Evolutionary conservation across 2,329 filamentous ascomycete genomes (phyloP).

Genomic region (Sporothrix euskadiensis): DNA sequence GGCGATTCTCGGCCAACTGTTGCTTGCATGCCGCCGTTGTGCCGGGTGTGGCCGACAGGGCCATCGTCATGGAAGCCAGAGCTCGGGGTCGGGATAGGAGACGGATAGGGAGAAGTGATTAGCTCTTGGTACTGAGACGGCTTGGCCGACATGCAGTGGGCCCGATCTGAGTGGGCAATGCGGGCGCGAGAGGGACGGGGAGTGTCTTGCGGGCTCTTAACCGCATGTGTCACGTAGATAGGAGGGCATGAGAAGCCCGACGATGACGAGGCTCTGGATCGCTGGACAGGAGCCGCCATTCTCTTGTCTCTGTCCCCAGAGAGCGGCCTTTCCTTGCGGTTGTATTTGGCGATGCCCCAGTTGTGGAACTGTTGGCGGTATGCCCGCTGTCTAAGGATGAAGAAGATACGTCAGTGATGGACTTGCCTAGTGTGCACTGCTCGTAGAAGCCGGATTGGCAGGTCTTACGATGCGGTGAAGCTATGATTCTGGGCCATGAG

Average conservation of each 20-base stretch:
- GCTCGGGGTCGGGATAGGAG: background rate
- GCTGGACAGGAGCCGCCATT: background rate
- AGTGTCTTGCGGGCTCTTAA: background rate
- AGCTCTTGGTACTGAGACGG: background rate
- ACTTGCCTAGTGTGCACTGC: background rate
- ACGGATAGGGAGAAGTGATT: background rate
- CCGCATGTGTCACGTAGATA: background rate
- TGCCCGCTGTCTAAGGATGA: constrained; percentile 14
- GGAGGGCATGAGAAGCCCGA: background rate
- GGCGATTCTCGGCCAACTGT: background rate
- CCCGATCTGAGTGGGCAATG: background rate
- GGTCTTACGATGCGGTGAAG: constrained; percentile 23
- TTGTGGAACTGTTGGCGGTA: constrained; percentile 27
- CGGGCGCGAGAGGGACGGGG: background rate
- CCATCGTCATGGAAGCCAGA: background rate
- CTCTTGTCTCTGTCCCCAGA: background rate
- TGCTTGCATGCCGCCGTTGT: background rate
- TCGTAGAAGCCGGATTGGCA: no score
- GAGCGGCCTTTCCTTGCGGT: constrained; percentile 12
- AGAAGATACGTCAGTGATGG: background rate
- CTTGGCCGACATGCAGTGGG: background rate
- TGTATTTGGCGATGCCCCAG: constrained; percentile 24
- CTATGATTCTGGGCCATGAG: background rate
- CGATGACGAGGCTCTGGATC: background rate
- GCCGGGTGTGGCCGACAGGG: background rate